phyloP scores from a whole-genome alignment of 805 yeast genomes.

The Myxozyma melibiosi region DNA sequence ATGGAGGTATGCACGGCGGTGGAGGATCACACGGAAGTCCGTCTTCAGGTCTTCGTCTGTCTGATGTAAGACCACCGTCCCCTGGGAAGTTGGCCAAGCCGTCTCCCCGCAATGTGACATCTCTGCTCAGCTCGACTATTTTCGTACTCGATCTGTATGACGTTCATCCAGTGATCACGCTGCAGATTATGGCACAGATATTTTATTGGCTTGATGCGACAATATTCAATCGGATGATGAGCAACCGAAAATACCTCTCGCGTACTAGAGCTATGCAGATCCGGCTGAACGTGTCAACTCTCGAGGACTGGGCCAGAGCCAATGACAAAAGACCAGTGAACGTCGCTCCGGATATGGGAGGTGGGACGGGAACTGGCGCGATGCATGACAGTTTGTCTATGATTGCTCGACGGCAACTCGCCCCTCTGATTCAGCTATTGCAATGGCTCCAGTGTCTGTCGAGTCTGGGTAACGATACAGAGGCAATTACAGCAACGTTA shows the following conservation, averaged over 20 bases:
- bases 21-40: neutral
- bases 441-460: constrained; percentile 92
- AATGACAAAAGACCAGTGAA: constrained; percentile 55
- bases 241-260: constrained; percentile 69
- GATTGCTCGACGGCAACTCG: constrained; percentile 66
- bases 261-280: constrained; percentile 88
- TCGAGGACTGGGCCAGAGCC: constrained; percentile 91
- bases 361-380: constrained; percentile 22
- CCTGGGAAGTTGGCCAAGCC: constrained; percentile 79
- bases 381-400: constrained; percentile 40
- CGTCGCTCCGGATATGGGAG: constrained; percentile 32
- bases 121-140: constrained; percentile 83
- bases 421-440: constrained; percentile 73
- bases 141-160: constrained; percentile 81
- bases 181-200: constrained; percentile 76
- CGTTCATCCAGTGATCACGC: constrained; percentile 74
- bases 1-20: neutral
- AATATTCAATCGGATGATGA: constrained; percentile 71
- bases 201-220: constrained; percentile 74
- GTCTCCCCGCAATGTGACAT: constrained; percentile 56
- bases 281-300: constrained; percentile 76
- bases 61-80: constrained; percentile 69
- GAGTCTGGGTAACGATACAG: constrained; percentile 56
- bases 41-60: neutral
- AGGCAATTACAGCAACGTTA: constrained; percentile 45